Conservation (phyloP, 2,329 filamentous ascomycete genomes). For the Epichloe hybrida region DNA sequence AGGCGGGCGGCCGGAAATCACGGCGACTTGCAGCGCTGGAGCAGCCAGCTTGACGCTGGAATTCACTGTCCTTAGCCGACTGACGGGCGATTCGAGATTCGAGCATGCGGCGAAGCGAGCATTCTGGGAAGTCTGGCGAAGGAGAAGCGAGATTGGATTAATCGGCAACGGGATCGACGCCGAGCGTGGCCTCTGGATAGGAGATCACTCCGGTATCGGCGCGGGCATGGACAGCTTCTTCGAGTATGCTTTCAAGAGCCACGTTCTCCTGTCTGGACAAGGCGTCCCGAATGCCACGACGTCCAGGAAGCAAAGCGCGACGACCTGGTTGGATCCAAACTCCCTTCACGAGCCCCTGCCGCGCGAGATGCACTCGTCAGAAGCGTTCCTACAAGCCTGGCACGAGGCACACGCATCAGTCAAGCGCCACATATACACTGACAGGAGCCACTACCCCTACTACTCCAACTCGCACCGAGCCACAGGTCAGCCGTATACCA, state of each 20-base stretch:
- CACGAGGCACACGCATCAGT: slow-evolving; percentile 75
- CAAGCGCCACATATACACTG: slow-evolving; percentile 80
- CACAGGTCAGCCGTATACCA: slow-evolving; percentile 76
- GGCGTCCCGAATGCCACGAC: slow-evolving; percentile 36
- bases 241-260: slow-evolving; percentile 91
- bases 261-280: slow-evolving; percentile 76
- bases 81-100: slow-evolving; percentile 78
- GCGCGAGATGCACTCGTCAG: slow-evolving; percentile 54
- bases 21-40: slow-evolving; percentile 91
- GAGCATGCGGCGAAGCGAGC: slow-evolving; percentile 81
- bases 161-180: slow-evolving; percentile 88
- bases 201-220: slow-evolving; percentile 81
- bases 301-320: slow-evolving; percentile 27
- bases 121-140: slow-evolving; percentile 94
- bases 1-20: slow-evolving; percentile 51
- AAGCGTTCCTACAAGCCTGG: slow-evolving; percentile 73
- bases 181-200: slow-evolving; percentile 80
- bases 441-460: slow-evolving; percentile 66
- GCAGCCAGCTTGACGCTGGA: slow-evolving; percentile 93
- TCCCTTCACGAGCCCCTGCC: slow-evolving; percentile 45
- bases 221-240: slow-evolving; percentile 98
- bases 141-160: slow-evolving; percentile 71
- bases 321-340: slow-evolving; percentile 49
- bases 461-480: slow-evolving; percentile 82
- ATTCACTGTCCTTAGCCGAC: slow-evolving; percentile 76